phyloP scores from a whole-genome alignment of 495 filamentous ascomycete genomes.

The Chaetomidium leptoderma region DNA sequence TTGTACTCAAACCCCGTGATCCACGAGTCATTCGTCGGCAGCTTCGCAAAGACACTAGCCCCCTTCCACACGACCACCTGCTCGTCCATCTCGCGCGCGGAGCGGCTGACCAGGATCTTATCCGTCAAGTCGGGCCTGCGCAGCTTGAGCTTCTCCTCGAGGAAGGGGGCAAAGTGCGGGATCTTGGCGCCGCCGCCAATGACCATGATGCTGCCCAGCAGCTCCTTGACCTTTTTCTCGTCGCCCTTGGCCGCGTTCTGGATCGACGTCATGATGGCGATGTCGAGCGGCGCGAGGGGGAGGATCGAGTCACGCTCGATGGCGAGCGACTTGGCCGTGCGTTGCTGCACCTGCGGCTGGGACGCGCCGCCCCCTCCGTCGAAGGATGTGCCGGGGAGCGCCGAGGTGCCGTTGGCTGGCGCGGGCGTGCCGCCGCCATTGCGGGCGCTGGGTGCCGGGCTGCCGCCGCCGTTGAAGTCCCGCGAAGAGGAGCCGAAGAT shows the following conservation, averaged over 20 bases:
- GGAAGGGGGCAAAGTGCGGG: constrained; percentile 64
- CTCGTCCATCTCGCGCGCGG: constrained; percentile 87
- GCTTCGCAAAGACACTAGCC: constrained; percentile 92
- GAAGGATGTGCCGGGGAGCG: constrained; percentile 15
- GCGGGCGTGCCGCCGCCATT: constrained; percentile 47
- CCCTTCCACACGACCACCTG: constrained; percentile 98
- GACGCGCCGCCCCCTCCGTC: constrained; percentile 28
- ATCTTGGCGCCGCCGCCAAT: constrained; percentile 85
- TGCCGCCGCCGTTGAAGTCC: constrained; percentile 42
- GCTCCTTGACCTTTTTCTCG: constrained; percentile 88
- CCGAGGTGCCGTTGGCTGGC: constrained; percentile 26
- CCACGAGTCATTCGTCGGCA: constrained; percentile 91
- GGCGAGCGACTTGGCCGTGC: constrained; percentile 48
- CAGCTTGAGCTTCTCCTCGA: constrained; percentile 74
- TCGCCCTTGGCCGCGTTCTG: constrained; percentile 80
- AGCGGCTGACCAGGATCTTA: constrained; percentile 81
- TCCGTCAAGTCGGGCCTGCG: constrained; percentile 67
- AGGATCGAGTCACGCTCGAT: constrained; percentile 75
- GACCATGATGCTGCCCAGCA: constrained; percentile 91
- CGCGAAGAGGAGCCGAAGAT: constrained; percentile 46
- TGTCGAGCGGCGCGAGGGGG: constrained; percentile 77
- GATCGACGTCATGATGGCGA: constrained; percentile 82
- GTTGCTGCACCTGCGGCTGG: constrained; percentile 38
- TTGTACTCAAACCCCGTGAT: constrained; percentile 85
- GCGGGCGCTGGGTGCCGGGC: constrained; percentile 41